These are phyloP conservation scores for Claviceps sp. DNA, from an alignment of 2,329 filamentous ascomycete species.

Conservation along the genomic window DNA sequence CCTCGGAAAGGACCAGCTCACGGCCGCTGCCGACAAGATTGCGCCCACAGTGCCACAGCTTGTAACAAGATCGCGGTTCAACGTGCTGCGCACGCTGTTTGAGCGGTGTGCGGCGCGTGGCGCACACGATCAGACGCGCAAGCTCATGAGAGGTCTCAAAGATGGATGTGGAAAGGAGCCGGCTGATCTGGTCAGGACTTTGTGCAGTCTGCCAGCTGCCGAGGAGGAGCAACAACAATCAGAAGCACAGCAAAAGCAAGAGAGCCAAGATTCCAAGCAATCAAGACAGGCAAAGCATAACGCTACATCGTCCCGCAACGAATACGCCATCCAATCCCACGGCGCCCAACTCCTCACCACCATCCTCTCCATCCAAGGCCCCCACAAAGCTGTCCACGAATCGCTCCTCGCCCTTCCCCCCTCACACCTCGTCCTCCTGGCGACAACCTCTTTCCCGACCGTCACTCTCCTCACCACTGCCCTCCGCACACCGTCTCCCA, in stretches of 20 bases:
- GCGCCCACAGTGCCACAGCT: constrained; percentile 59
- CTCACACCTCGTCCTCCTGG: constrained; percentile 48
- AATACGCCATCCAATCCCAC: constrained; percentile 44
- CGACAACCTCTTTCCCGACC: constrained; percentile 39
- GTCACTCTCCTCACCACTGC: constrained; percentile 37
- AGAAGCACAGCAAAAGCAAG: constrained; percentile 16
- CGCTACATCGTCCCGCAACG: constrained; percentile 36
- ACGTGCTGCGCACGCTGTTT: constrained; percentile 68
- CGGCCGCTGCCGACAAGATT: constrained; percentile 58
- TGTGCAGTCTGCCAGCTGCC: constrained; percentile 30
- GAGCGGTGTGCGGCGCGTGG: constrained; percentile 66
- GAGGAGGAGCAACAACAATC: constrained; percentile 15
- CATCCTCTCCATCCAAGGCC: constrained; percentile 62
- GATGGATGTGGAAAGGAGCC: constrained; percentile 34
- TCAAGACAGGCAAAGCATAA: constrained; percentile 20
- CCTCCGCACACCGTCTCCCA: constrained; percentile 31
- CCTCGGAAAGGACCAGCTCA: constrained; percentile 74
- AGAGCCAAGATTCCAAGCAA: constrained; percentile 13
- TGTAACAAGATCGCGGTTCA: constrained; percentile 61
- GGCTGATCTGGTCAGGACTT: constrained; percentile 33
- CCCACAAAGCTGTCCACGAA: constrained; percentile 59
- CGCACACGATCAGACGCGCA: constrained; percentile 36
- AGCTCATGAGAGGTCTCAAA: constrained; percentile 33
- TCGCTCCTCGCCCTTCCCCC: constrained; percentile 48
- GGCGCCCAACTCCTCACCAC: constrained; percentile 69